A percentile compares a stretch with the other conserved stretches of the same genome.
phyloP scores from a whole-genome alignment of 306 rosid species.

The Prunus salicina region DNA sequence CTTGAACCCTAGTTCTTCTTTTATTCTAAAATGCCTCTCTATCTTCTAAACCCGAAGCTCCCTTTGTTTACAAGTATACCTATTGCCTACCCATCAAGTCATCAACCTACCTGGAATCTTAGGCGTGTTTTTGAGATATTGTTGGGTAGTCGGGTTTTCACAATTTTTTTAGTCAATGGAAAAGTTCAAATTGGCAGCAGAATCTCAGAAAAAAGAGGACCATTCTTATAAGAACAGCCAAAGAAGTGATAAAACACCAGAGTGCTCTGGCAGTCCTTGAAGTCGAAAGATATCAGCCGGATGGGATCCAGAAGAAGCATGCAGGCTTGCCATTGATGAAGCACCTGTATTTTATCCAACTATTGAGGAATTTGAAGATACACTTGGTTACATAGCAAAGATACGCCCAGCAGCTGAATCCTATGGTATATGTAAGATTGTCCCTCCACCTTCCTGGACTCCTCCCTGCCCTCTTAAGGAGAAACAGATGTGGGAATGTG shows the following conservation, averaged over 20 bases:
- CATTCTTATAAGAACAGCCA: conserved; percentile 32
- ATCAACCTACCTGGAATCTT: too few species aligned
- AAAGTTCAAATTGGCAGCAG: conserved; percentile 46
- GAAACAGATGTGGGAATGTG: conserved; percentile 63
- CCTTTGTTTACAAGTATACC: too few species aligned
- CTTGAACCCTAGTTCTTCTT: too few species aligned
- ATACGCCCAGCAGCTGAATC: conserved; percentile 70
- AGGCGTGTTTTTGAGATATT: too few species aligned
- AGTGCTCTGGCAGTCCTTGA: conserved; percentile 38
- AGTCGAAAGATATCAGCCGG: conserved; percentile 55
- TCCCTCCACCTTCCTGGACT: conserved; percentile 83
- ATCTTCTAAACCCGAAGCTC: too few species aligned
- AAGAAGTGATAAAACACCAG: conserved; percentile 30
- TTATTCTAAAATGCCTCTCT: too few species aligned
- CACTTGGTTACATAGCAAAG: conserved; percentile 80
- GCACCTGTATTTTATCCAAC: conserved; percentile 91
- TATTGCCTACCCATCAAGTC: too few species aligned
- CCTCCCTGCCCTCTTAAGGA: conserved; percentile 94
- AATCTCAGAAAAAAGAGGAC: conserved; percentile 55
- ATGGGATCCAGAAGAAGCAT: conserved; percentile 74
- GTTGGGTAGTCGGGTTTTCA: too few species aligned
- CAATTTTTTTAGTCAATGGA: conserved; percentile 45
- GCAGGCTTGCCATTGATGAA: conserved; percentile 69
- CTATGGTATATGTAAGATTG: conserved; percentile 91
- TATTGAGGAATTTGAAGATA: conserved; percentile 78